Base-by-base conservation (phyloP, 495 filamentous ascomycete genomes). In the Annulohypoxylon bovei region DNA sequence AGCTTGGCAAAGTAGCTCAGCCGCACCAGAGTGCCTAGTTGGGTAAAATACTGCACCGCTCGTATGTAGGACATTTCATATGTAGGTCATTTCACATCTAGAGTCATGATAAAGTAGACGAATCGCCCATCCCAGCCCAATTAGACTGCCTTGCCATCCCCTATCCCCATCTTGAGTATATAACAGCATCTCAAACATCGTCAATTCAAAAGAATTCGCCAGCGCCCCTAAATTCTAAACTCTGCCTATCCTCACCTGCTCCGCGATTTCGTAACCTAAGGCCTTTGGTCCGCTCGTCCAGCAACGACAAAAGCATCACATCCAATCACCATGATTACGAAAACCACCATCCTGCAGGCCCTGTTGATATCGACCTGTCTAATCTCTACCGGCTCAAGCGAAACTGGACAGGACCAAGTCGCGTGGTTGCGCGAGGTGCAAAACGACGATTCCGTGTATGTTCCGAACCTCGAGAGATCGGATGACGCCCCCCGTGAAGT, bases 1-100 rank as follows among this genome's bases (percentile, higher is more conserved):
- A n/a, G 6, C 40, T 46, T 60, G 40, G 56, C 56, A 47, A 32
- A 40, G 4, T 12, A 57, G 4, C 16, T 25, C 11, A 42, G 23
- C 54, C 54, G 54, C 54, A 42, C 23, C 12, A 18, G 33, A 58
- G 12, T 40, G 35, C 54, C 54, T 28, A 58, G 7, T 56, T 56
- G 18, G 28, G 53, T 25, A 56, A 39, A 39, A 16, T 37, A 23
- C 18, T 40, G n/a, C n/a, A n/a, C n/a, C n/a, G n/a, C n/a, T n/a
- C n/a, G n/a, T n/a, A n/a, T n/a, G n/a, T n/a, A n/a, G n/a, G n/a
- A n/a, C n/a, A n/a, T 12, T 56, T 25, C 53, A 56, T 40, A 16
- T n/a, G 14, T n/a, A n/a, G n/a, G 12, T 14, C 2, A 16, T n/a
- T n/a, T n/a, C n/a, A n/a, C n/a, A n/a, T n/a, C 14, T 40, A 40